Evolutionary conservation across 2,329 filamentous ascomycete species (phyloP), one percentile per base, ranked within the genome.

Genomic region (Colletotrichum sojae): DNA sequence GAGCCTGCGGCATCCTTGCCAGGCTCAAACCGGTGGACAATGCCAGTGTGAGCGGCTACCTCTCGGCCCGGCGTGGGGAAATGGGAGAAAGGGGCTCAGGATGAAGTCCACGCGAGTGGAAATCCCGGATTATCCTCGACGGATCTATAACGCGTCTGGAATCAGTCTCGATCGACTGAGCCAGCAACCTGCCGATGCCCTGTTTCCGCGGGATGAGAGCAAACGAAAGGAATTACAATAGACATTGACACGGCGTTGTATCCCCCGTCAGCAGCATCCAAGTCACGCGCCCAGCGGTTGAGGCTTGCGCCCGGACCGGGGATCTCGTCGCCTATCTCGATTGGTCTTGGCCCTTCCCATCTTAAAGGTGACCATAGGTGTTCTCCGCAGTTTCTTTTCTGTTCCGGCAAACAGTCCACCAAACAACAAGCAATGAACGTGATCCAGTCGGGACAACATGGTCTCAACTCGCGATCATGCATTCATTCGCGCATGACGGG

Each of bases 301-400:
- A 53, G 65, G 60, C 65, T 52, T 64, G 53, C 65, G 54, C 66
- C 66, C 54, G 40, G 54, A 36, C 31, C 31, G 31, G 31, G 31
- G 8, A 65, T 59, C 48, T 65, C 54, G 31, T 65, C 66, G 36
- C 61, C 49, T 55, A 59, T 68, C 66, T 65, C 16, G 27, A 49
- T 49, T 39, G 40, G 54, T 68, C 53, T 45, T 55, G 48, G 46
- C 27, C n/a, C 49, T 39, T 43, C 46, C 31, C 20, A 57, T 55
- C 36, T 27, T 20, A 57, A 36, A 16, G 9, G 9, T 12, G n/a
- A 5, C 5, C 5, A 36, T 63, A 25, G 22, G 22, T 25, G 40
- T 58, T 52, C 46, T 27, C 59, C 46, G 25, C 25, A 20, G 18
- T 60, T 22, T 13, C 15, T 25, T 43, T n/a, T 39, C 27, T 54